These are phyloP conservation scores for Brassica balearica DNA, from an alignment of 441 rosid genomes.

Conservation along the genomic window DNA sequence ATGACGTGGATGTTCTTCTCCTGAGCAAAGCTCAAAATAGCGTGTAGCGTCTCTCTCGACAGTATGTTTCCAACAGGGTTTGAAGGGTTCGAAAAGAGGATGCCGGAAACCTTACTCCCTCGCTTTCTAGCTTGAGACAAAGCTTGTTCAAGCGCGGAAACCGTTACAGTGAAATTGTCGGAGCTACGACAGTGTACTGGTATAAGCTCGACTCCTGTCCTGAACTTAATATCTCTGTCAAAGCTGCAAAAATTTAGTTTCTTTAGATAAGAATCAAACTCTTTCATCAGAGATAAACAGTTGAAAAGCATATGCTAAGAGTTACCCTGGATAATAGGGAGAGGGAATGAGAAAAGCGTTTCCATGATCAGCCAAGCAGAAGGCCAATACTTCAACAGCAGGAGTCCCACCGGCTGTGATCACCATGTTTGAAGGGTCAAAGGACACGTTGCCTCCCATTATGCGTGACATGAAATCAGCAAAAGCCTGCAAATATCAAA, in stretches of 20 bases:
- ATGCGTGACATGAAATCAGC: slow-evolving; percentile 80
- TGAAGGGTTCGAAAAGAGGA: slow-evolving; percentile 80
- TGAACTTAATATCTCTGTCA: slow-evolving; percentile 76
- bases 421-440: slow-evolving; percentile 72
- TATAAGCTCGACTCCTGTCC: slow-evolving; percentile 85
- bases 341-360: slow-evolving; percentile 85
- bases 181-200: slow-evolving; percentile 89
- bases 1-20: slow-evolving; percentile 86
- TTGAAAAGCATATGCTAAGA: too few species aligned
- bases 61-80: slow-evolving; percentile 91
- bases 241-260: slow-evolving; percentile 60
- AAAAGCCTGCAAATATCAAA: slow-evolving; percentile 61
- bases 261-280: not conserved
- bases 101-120: slow-evolving; percentile 73
- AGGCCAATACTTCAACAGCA: slow-evolving; percentile 81
- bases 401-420: slow-evolving; percentile 82
- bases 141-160: slow-evolving; percentile 84
- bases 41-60: slow-evolving; percentile 61
- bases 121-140: slow-evolving; percentile 82
- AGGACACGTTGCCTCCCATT: slow-evolving; percentile 56
- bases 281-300: too few species aligned
- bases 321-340: slow-evolving; percentile 89
- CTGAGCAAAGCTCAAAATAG: slow-evolving; percentile 68
- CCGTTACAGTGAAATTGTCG: slow-evolving; percentile 68
- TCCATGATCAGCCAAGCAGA: slow-evolving; percentile 92